Conservation (phyloP, 176 grass and related monocot genomes). For the Typha latifolia region DNA sequence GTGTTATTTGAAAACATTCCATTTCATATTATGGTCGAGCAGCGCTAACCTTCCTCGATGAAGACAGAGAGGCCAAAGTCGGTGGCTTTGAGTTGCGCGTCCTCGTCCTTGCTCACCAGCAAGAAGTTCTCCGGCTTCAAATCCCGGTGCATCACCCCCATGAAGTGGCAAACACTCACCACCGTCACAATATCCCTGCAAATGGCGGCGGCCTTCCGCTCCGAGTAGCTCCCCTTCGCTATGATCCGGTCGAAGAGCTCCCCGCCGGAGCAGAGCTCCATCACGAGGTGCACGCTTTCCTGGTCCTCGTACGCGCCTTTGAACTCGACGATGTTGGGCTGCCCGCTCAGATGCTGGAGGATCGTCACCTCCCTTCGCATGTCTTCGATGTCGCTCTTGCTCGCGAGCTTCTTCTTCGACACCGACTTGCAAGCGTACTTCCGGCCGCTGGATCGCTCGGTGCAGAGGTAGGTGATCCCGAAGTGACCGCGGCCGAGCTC, state of each 20-base stretch:
- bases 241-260: constrained; percentile 40
- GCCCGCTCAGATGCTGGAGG: constrained; percentile 83
- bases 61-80: constrained; percentile 40
- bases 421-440: constrained; percentile 88
- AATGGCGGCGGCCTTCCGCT: constrained; percentile 16
- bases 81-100: constrained; percentile 26
- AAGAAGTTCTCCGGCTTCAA: constrained; percentile 40
- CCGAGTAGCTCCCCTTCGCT: constrained; percentile 25
- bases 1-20: too few relatives aligned
- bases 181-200: constrained; percentile 26
- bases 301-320: constrained; percentile 26
- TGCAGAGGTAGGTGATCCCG: constrained; percentile 81
- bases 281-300: constrained; percentile 19
- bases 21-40: too few relatives aligned
- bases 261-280: constrained; percentile 30
- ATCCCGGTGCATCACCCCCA: constrained; percentile 37
- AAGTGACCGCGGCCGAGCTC: constrained; percentile 75
- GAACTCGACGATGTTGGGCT: constrained; percentile 62
- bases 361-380: constrained; percentile 77
- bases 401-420: constrained; percentile 70
- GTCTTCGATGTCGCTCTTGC: constrained; percentile 52
- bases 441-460: constrained; percentile 35
- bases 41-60: constrained; percentile 24
- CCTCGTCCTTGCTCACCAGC: constrained; percentile 20
- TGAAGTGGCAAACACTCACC: constrained; percentile 31